Base-by-base conservation (phyloP, 1,284 basidiomycete species). In the Leccinum pseudoinsigne region DNA sequence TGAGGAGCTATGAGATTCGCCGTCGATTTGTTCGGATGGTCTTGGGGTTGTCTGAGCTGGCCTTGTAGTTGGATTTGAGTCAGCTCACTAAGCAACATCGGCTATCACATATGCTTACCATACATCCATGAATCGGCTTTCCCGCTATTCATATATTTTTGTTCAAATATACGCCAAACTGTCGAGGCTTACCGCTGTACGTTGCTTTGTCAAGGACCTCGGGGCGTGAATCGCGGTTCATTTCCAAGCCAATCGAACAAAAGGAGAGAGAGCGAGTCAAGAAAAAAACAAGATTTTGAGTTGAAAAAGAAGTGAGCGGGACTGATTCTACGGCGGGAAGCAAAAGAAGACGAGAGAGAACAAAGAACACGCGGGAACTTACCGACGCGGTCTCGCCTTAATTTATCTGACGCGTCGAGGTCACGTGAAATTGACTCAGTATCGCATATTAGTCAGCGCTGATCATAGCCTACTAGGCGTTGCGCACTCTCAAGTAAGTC, bases 391-490 rank as follows among this genome's bases (percentile, higher is more conserved):
- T 14, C 21, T 42, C 51, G 59, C 53, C 59, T 53, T 57, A 64
- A 77, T 72, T 73, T 73, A 78, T 78, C 67, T 63, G 21, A 63
- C 77, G 76, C 71, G 77, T 71, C 60, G 0, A 16, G 60, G 36
- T 76, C 75, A 69, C 76, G 73, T 78, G 77, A 28, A 10, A n/a
- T 62, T 74, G 62, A 65, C 51, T 67, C 51, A 50, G 50, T 28
- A 21, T 18, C 8, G 57, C 42, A 42, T n/a, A 42, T 58, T 58
- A 54, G 57, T 58, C 45, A 55, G n/a, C 31, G 57, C 38, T 66
- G 56, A 68, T 66, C 40, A 34, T 28, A 26, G 26, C 23, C 23
- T 23, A 23, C 23, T 36, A 18, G 45, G 18, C 59, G 4, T 63
- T 70, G 69, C 38, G 14, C 60, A 57, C 57, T 53, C 64, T 47